Percentiles rank a stretch among this genome's conserved stretches.
Conservation (phyloP, 306 rosid species). For the Glycine tomentella region DNA sequence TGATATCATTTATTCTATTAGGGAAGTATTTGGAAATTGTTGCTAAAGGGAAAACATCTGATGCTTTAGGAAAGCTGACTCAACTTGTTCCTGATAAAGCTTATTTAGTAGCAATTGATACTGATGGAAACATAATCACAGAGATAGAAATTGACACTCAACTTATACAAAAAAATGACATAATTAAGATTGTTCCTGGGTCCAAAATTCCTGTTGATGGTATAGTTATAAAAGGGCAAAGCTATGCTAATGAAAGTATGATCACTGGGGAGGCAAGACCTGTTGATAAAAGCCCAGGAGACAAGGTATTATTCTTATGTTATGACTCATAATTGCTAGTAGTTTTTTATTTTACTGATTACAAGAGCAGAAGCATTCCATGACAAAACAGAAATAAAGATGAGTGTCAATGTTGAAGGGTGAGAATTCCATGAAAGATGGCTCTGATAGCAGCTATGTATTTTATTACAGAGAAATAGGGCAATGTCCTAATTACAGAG, state of each 20-base stretch:
- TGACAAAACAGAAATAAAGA: constrained; percentile 19
- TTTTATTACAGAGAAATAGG: neutral
- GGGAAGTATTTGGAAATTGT: constrained; percentile 92
- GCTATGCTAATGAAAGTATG: constrained; percentile 97
- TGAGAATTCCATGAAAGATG: constrained; percentile 35
- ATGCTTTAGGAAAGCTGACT: constrained; percentile 87
- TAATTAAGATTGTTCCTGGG: constrained; percentile 88
- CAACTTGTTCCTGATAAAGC: constrained; percentile 95
- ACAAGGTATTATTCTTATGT: constrained; percentile 69
- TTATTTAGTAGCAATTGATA: constrained; percentile 66
- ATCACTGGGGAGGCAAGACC: constrained; percentile 96
- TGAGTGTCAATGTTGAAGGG: neutral
- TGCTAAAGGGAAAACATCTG: constrained; percentile 94
- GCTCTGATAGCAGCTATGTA: neutral
- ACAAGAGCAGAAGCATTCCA: constrained; percentile 22
- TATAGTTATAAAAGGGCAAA: constrained; percentile 78
- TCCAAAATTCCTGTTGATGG: constrained; percentile 91
- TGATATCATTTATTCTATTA: constrained; percentile 92
- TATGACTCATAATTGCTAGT: constrained; percentile 28
- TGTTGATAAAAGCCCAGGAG: constrained; percentile 71
- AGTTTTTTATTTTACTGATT: constrained; percentile 3
- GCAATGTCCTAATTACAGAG: neutral
- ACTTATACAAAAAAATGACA: constrained; percentile 78
- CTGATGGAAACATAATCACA: constrained; percentile 62
- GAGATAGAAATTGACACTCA: constrained; percentile 88